Evolutionary conservation across 257 asterid species (phyloP).

Genomic region (Nicotiana paniculata): DNA sequence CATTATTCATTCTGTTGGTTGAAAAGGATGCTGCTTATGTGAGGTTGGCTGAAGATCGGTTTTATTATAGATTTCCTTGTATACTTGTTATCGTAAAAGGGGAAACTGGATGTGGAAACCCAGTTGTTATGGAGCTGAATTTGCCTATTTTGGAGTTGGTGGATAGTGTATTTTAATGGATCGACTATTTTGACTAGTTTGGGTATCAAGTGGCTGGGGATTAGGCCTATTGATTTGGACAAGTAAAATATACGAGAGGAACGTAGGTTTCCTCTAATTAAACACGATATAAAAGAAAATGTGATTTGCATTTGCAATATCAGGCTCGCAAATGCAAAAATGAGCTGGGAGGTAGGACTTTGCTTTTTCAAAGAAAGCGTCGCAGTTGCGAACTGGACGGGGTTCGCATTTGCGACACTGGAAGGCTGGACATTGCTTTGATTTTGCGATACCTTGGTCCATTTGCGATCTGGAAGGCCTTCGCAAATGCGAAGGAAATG

Average conservation of each 20-base stretch:
- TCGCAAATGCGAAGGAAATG: no score
- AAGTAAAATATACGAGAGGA: conserved; percentile 74
- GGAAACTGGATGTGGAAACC: conserved; percentile 77
- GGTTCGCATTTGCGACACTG: no score
- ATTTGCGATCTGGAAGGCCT: no score
- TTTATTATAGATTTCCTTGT: conserved; percentile 74
- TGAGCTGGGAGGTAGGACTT: no score
- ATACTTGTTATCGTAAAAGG: conserved; percentile 70
- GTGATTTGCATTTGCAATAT: no score
- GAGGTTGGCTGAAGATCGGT: conserved; percentile 72
- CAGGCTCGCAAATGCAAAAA: no score
- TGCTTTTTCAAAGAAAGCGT: no score
- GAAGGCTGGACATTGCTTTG: no score
- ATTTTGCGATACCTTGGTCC: no score
- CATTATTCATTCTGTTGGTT: conserved; percentile 58
- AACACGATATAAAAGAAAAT: no score
- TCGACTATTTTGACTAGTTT: conserved; percentile 75
- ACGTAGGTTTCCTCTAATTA: no score
- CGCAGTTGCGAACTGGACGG: no score
- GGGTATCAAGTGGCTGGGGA: conserved; percentile 82
- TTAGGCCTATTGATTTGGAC: conserved; percentile 75
- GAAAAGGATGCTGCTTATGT: conserved; percentile 87
- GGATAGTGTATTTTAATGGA: conserved; percentile 48
- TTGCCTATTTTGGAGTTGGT: conserved; percentile 56
- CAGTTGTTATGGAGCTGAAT: conserved; percentile 75